These are phyloP conservation scores for Larix kaempferi DNA, from an alignment of 75 land plant genomes.

Conservation along the genomic window DNA sequence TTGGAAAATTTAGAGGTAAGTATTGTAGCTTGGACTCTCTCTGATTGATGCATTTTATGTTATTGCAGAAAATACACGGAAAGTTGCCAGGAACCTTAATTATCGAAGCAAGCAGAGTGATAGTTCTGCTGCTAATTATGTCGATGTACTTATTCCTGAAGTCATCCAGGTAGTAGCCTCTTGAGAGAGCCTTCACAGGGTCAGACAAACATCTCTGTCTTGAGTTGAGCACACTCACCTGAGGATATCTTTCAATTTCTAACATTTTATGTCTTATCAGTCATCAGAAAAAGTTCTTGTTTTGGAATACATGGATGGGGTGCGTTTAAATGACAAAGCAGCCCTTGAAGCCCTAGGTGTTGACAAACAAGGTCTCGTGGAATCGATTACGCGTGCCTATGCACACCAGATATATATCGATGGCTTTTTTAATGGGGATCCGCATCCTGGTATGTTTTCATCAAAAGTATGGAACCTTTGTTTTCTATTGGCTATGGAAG, in stretches of 20 bases:
- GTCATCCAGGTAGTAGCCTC: conserved; percentile 67
- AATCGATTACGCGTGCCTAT: conserved; percentile 95
- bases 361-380: conserved; percentile 84
- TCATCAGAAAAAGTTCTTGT: conserved; percentile 89
- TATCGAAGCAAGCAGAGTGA: conserved; percentile 24
- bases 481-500: neutral
- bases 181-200: neutral
- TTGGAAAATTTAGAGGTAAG: neutral
- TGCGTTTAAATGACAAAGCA: conserved; percentile 78
- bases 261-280: conserved; percentile 35
- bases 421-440: conserved; percentile 98
- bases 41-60: conserved; percentile 7
- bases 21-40: neutral
- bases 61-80: conserved; percentile 73
- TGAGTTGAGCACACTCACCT: neutral
- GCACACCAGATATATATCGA: conserved; percentile 98
- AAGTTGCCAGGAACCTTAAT: conserved; percentile 73
- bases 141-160: conserved; percentile 88
- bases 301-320: conserved; percentile 94
- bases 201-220: conserved; percentile 4
- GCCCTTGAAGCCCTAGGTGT: conserved; percentile 69
- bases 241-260: neutral
- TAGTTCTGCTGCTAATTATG: conserved; percentile 17
- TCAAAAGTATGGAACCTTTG: neutral
- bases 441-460: conserved; percentile 84